Percentiles rank a stretch among this genome's conserved stretches.
These are phyloP conservation scores for Ganoderma meredithae DNA, from an alignment of 1,284 basidiomycete genomes.

Conservation along the genomic window DNA sequence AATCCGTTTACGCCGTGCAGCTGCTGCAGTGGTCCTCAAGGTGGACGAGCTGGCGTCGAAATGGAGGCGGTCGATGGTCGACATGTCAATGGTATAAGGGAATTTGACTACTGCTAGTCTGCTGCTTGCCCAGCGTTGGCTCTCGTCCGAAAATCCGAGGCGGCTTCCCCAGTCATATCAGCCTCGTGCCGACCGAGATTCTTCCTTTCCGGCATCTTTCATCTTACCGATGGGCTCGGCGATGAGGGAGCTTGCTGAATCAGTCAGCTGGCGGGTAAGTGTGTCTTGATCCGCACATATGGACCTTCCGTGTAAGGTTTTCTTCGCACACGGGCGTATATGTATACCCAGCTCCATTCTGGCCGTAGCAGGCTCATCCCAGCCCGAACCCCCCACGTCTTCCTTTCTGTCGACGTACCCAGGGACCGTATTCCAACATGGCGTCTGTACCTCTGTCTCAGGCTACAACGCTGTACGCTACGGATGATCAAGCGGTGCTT, in stretches of 20 bases:
- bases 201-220: background rate
- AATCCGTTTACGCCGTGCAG: constrained; percentile 65
- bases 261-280: background rate
- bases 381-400: background rate
- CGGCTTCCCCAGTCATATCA: background rate
- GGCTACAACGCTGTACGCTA: constrained; percentile 28
- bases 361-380: background rate
- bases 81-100: constrained; percentile 29
- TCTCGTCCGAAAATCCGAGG: background rate
- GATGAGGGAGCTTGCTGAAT: background rate
- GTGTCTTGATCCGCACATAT: background rate
- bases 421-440: background rate
- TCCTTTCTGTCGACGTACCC: background rate
- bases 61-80: constrained; percentile 80
- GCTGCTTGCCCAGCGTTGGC: background rate
- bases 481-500: constrained; percentile 20
- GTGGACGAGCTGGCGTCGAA: constrained; percentile 78
- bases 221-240: background rate
- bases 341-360: background rate
- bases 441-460: constrained; percentile 28
- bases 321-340: background rate
- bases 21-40: constrained; percentile 84
- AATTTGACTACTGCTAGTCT: background rate
- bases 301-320: background rate
- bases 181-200: background rate